phyloP scores from a whole-genome alignment of 2,329 filamentous ascomycete species.

The Colletotrichum sp. region DNA sequence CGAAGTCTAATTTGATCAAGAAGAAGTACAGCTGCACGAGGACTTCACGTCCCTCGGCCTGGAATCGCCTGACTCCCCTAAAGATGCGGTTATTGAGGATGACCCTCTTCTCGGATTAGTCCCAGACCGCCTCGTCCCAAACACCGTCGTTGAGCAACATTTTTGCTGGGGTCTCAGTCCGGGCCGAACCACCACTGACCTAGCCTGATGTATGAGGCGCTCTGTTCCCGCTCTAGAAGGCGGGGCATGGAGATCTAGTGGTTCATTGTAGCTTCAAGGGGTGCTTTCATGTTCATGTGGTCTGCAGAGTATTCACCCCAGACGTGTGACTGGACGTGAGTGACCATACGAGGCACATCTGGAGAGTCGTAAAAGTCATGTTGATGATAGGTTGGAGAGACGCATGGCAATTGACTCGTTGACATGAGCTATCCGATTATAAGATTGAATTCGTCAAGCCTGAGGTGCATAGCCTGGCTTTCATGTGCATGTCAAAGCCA shows the following conservation, averaged over 20 bases:
- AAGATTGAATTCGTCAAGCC: not conserved
- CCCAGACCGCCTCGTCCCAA: not conserved
- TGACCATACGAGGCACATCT: not conserved
- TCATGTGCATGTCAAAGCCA: not conserved
- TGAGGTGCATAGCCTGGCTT: not conserved
- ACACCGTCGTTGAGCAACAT: accelerated
- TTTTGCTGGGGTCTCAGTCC: not conserved
- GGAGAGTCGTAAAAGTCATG: not conserved
- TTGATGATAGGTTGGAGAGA: accelerated
- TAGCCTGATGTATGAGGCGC: not conserved
- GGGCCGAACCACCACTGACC: not conserved
- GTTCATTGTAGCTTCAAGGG: not conserved
- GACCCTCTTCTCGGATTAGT: accelerated
- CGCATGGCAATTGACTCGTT: not conserved
- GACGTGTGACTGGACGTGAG: not conserved
- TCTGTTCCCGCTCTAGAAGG: not conserved
- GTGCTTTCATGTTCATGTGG: not conserved
- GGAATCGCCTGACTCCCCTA: not conserved
- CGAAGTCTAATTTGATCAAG: not conserved
- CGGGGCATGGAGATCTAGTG: not conserved
- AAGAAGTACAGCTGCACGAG: not conserved
- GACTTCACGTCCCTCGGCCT: not conserved
- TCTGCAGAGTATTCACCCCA: not conserved
- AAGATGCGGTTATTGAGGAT: not conserved
- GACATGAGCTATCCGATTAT: not conserved